These are phyloP conservation scores for Berkeleyomyces rouxiae DNA, from an alignment of 2,329 filamentous ascomycete species.

Conservation along the genomic window DNA sequence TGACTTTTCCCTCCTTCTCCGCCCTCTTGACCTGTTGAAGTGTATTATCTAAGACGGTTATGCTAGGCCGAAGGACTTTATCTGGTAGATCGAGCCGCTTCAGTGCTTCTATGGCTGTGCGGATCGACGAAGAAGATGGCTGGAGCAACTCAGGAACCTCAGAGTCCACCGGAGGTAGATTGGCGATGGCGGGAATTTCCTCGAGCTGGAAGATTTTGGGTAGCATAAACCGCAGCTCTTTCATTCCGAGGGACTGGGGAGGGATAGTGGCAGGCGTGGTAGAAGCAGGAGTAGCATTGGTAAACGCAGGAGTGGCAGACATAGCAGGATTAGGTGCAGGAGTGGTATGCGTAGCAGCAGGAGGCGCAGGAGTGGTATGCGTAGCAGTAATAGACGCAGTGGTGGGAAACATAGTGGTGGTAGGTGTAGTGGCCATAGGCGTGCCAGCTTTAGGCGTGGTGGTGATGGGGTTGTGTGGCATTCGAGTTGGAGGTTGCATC, in stretches of 20 bases:
- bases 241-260: not conserved
- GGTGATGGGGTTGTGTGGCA: too few species aligned
- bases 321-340: not conserved
- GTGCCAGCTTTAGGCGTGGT: too few species aligned
- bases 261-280: not conserved
- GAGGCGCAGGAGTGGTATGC: too few species aligned
- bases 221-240: slow-evolving; percentile 2
- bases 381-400: too few species aligned
- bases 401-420: too few species aligned
- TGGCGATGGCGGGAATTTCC: not conserved
- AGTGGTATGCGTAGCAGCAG: too few species aligned
- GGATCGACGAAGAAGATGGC: slow-evolving; percentile 6
- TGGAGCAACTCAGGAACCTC: not conserved
- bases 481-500: not conserved
- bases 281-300: not conserved
- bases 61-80: not conserved
- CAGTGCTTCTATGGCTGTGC: slow-evolving; percentile 6
- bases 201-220: slow-evolving; percentile 5
- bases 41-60: slow-evolving; percentile 7
- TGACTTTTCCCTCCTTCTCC: not conserved
- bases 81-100: not conserved
- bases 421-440: too few species aligned
- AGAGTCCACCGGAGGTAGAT: not conserved
- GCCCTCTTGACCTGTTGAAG: slow-evolving; percentile 5
- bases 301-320: not conserved